Percentiles rank a stretch among this genome's conserved stretches.
Conservation (phyloP, 2,329 filamentous ascomycete species). For the Fusarium hainanense region DNA sequence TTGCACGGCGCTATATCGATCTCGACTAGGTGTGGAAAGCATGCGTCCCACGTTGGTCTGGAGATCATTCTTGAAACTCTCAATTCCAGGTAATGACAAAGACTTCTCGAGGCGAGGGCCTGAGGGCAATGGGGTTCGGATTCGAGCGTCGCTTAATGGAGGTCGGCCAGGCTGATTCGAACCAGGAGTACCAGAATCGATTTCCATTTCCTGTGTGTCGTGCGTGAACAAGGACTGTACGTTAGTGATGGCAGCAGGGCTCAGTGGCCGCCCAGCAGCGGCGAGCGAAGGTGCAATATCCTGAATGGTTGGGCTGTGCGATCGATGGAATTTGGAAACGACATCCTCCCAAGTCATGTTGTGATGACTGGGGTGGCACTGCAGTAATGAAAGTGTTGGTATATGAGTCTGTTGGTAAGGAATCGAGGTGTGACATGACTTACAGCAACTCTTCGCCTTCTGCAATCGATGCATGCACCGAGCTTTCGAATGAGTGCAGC, state of each 20-base stretch:
- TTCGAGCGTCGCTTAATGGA: slow-evolving; percentile 59
- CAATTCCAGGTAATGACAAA: slow-evolving; percentile 61
- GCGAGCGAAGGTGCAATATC: slow-evolving; percentile 59
- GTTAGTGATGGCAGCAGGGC: slow-evolving; percentile 56
- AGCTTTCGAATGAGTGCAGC: slow-evolving; percentile 70
- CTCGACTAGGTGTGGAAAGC: slow-evolving; percentile 61
- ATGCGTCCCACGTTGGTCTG: slow-evolving; percentile 63
- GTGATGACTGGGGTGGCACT: slow-evolving; percentile 71
- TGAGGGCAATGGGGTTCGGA: slow-evolving; percentile 67
- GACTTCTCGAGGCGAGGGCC: slow-evolving; percentile 66
- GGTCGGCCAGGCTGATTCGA: slow-evolving; percentile 53
- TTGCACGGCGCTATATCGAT: slow-evolving; percentile 64
- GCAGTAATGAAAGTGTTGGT: slow-evolving; percentile 38
- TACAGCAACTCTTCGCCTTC: slow-evolving; percentile 68
- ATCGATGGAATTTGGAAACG: slow-evolving; percentile 63
- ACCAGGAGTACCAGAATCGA: slow-evolving; percentile 55
- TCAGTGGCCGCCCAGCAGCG: slow-evolving; percentile 58
- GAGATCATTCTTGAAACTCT: slow-evolving; percentile 63
- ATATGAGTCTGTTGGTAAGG: slow-evolving; percentile 21
- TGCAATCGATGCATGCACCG: slow-evolving; percentile 67
- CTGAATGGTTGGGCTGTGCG: slow-evolving; percentile 62
- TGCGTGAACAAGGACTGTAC: slow-evolving; percentile 55
- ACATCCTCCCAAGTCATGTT: slow-evolving; percentile 71
- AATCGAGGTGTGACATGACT: slow-evolving; percentile 48
- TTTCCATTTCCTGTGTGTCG: slow-evolving; percentile 66